phyloP scores from a whole-genome alignment of 108 stramenopile genomes.

The Cylindrotheca closterium region DNA sequence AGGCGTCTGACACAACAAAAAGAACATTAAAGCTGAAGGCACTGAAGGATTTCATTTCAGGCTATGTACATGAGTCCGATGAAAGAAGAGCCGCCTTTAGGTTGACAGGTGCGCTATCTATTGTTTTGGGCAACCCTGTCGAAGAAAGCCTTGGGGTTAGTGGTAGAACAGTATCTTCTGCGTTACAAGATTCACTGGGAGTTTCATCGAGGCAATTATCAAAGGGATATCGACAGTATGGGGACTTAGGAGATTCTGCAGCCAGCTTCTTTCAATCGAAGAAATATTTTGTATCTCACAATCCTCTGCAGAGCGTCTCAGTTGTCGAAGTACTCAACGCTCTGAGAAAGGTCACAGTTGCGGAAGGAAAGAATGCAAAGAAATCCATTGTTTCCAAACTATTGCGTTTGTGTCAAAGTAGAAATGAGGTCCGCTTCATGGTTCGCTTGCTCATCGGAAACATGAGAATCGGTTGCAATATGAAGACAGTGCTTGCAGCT shows the following conservation, averaged over 20 bases:
- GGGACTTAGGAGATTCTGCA: constrained; percentile 51
- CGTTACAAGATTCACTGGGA: constrained; percentile 34
- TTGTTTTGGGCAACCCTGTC: constrained; percentile 18
- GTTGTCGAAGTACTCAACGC: constrained; percentile 23
- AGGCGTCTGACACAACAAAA: constrained; percentile 44
- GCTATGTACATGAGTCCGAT: constrained; percentile 1
- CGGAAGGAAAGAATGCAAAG: constrained; percentile 27
- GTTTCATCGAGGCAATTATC: constrained; percentile 30
- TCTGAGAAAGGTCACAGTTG: constrained; percentile 23
- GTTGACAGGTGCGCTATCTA: constrained; percentile 14
- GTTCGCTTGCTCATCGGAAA: constrained; percentile 42
- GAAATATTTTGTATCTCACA: constrained; percentile 15
- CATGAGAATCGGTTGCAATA: constrained; percentile 49
- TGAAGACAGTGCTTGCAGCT: constrained; percentile 43
- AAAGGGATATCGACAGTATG: constrained; percentile 36
- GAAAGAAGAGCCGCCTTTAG: constrained; percentile 8
- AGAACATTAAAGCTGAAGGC: constrained; percentile 30
- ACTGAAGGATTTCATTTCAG: constrained; percentile 22
- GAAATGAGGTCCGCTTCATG: constrained; percentile 43
- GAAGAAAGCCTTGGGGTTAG: constrained; percentile 33
- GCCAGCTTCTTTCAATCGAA: constrained; percentile 33
- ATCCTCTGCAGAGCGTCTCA: constrained; percentile 4
- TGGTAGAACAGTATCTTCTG: constrained; percentile 39
- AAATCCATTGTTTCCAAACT: constrained; percentile 37
- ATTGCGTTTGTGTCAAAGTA: constrained; percentile 31